These are phyloP conservation scores for Pelargonium myrrhifolium DNA, from an alignment of 441 rosid genomes.

Conservation along the genomic window DNA sequence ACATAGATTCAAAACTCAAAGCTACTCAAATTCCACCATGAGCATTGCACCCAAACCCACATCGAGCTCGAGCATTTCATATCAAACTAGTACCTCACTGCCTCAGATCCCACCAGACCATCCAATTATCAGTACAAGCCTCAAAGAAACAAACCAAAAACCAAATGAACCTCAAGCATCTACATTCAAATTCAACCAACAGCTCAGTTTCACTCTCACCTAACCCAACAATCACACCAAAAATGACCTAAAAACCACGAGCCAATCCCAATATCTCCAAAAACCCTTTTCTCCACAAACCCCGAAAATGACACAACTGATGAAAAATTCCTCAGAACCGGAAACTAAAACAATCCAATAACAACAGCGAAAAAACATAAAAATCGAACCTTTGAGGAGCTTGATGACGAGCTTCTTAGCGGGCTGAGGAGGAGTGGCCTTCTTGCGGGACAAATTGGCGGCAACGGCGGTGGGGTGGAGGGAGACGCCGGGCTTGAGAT, in stretches of 20 bases:
- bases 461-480: constrained; percentile 32
- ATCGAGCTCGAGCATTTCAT: background rate
- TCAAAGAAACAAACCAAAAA: background rate
- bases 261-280: constrained; percentile 9
- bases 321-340: background rate
- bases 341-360: background rate
- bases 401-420: constrained; percentile 90
- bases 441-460: constrained; percentile 88
- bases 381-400: constrained; percentile 57
- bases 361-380: background rate
- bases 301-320: background rate
- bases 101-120: constrained; percentile 16
- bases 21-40: constrained; percentile 2
- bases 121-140: background rate
- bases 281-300: background rate
- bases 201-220: constrained; percentile 12
- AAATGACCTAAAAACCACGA: constrained; percentile 1
- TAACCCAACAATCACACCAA: background rate
- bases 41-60: background rate
- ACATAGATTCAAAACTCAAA: background rate
- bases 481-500: constrained; percentile 39
- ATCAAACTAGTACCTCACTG: background rate
- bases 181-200: background rate
- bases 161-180: constrained; percentile 7
- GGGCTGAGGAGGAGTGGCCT: constrained; percentile 85